Evolutionary conservation across 2,329 filamentous ascomycete species (phyloP).

Genomic region (Daldinia sp.): DNA sequence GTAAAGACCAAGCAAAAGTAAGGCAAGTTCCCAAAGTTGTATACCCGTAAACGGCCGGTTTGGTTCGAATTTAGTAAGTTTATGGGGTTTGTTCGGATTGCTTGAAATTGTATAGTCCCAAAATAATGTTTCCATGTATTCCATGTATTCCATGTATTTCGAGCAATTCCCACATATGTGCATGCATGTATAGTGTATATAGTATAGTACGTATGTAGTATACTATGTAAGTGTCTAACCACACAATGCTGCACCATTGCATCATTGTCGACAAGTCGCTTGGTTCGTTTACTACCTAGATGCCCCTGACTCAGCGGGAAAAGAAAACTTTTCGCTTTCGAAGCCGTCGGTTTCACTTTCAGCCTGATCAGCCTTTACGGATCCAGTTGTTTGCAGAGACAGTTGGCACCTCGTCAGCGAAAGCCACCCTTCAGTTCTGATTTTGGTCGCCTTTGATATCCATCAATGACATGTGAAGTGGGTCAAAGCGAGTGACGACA

Average conservation of each 20-base stretch:
- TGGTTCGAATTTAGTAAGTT: neutral
- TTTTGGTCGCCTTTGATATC: constrained; percentile 4
- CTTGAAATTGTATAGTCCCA: neutral
- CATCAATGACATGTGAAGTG: constrained; percentile 40
- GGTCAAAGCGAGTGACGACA: constrained; percentile 22
- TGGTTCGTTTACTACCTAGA: neutral
- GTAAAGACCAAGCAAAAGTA: too few species aligned
- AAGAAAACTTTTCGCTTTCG: constrained; percentile 27
- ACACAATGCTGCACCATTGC: constrained; percentile 26
- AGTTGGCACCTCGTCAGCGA: constrained; percentile 19
- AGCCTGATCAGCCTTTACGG: constrained; percentile 30
- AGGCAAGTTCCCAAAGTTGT: neutral
- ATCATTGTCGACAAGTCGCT: constrained; percentile 29
- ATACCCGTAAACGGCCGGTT: neutral
- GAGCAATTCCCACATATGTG: too few species aligned
- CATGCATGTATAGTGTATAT: neutral
- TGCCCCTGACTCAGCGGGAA: constrained; percentile 22
- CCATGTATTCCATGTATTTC: too few species aligned
- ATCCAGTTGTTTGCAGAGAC: constrained; percentile 38
- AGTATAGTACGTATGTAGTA: neutral
- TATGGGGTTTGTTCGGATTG: too few species aligned
- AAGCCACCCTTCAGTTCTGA: neutral
- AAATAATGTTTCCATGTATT: too few species aligned
- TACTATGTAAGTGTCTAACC: neutral
- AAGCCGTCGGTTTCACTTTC: constrained; percentile 26